phyloP scores from a whole-genome alignment of 2,329 filamentous ascomycete species.

The Diaporthe citriasiana region DNA sequence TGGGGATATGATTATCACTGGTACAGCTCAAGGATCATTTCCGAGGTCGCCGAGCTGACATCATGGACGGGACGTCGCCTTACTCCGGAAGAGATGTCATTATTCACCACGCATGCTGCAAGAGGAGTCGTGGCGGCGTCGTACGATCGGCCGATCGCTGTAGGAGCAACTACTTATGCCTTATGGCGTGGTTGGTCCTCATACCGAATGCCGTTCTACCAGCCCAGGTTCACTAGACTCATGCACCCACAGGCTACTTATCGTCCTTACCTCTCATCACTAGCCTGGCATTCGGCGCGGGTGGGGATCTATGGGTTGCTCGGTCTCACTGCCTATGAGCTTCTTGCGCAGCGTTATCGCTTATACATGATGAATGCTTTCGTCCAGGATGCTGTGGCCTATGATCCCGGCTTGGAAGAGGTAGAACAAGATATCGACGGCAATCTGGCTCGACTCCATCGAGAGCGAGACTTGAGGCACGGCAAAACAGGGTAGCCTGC shows the following conservation, averaged over 20 bases:
- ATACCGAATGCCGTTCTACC: constrained; percentile 31
- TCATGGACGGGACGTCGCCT: constrained; percentile 22
- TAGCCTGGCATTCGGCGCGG: constrained; percentile 21
- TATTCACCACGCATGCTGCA: constrained; percentile 11
- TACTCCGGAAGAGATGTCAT: constrained; percentile 8
- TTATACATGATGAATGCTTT: constrained; percentile 8
- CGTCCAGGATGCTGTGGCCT: not conserved
- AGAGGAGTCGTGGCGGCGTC: constrained; percentile 21
- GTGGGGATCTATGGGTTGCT: constrained; percentile 14
- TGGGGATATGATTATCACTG: constrained; percentile 20
- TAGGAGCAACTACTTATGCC: constrained; percentile 15
- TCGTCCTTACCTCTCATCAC: not conserved
- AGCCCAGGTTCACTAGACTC: constrained; percentile 20
- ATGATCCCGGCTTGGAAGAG: constrained; percentile 2
- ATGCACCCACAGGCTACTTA: constrained; percentile 19
- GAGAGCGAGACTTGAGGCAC: not conserved
- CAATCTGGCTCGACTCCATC: constrained; percentile 5
- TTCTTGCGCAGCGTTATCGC: not conserved
- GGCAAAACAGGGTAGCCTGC: constrained; percentile 5
- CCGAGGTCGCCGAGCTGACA: not conserved
- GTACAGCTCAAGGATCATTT: not conserved
- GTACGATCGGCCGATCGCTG: constrained; percentile 25
- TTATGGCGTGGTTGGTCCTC: constrained; percentile 23
- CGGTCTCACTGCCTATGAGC: not conserved
- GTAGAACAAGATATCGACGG: not conserved